Evolutionary conservation across 768 basidiomycete genomes (phyloP).

Genomic region (Boletales sp.): DNA sequence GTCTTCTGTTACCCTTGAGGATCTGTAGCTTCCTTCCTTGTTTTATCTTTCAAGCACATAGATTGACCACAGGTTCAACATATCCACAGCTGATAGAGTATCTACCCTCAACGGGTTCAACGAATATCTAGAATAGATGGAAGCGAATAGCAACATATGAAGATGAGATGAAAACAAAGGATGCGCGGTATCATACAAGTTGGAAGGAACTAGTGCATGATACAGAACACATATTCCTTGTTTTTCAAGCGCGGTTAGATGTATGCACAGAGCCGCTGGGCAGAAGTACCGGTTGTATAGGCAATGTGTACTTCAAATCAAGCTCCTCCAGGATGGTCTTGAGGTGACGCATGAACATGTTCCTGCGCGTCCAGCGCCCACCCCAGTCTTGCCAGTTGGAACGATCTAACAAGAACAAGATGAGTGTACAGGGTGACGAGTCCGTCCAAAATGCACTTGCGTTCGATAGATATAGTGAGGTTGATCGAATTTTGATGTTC

Average conservation of each 20-base stretch:
- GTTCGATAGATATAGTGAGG: slow-evolving; percentile 68
- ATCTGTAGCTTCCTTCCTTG: slow-evolving; percentile 9
- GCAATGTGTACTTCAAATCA: slow-evolving; percentile 66
- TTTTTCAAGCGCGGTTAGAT: neutral
- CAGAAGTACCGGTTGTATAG: slow-evolving; percentile 67
- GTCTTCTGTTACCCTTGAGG: slow-evolving; percentile 60
- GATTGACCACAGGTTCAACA: slow-evolving; percentile 1
- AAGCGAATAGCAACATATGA: too few species aligned
- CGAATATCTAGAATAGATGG: neutral
- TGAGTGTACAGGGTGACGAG: neutral
- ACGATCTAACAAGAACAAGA: slow-evolving; percentile 44
- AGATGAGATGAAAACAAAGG: neutral
- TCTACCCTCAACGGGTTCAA: slow-evolving; percentile 35
- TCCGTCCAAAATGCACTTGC: slow-evolving; percentile 36
- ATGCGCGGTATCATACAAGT: neutral
- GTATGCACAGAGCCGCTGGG: slow-evolving; percentile 24
- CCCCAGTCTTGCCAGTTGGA: slow-evolving; percentile 90
- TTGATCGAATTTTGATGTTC: slow-evolving; percentile 70
- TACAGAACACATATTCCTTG: neutral
- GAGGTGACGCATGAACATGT: slow-evolving; percentile 70
- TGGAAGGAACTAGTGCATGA: neutral
- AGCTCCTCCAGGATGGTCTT: slow-evolving; percentile 72
- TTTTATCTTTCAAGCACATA: neutral
- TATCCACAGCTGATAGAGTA: slow-evolving; percentile 9
- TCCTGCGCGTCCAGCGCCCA: slow-evolving; percentile 72